Base-by-base conservation (phyloP, 176 grass and related monocot genomes). In the Cenchrus fungigraminus region DNA sequence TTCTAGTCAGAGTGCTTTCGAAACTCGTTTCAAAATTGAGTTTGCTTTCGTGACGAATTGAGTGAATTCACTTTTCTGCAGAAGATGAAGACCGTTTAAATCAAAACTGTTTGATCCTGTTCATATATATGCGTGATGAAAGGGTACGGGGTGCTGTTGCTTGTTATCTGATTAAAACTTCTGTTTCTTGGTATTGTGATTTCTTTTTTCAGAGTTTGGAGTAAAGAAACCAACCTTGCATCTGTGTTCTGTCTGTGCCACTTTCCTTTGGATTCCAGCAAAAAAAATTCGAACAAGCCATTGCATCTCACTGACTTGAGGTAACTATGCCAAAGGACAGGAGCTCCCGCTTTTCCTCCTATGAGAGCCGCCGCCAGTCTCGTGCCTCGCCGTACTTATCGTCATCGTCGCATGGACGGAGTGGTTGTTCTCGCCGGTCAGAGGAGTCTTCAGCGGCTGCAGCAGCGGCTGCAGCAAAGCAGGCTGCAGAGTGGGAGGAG, bases 301-400 rank as follows among this genome's bases (percentile, higher is more conserved):
- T 78, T 73, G 43, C 63, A 87, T 86, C 54, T 80, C 51, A 88
- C 77, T 88, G 81, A 90, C 80, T 76, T 58, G 58, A 73, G 78
- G 71, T 82, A 78, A 90, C 76, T 84, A 95, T 95, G 93, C 93
- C 93, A 5, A 95, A 95, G 86, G 88, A 90, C 76, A 95, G 86
- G 90, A 90, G 88, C 83, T 65, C 83, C 60, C 93, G 80, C 3
- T 68, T 86, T 19, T 37, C 55, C 9, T 72, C 92, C 4, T 79
- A 58, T 1, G 89, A 89, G 61, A 59, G 12, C 37, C 72, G 79
- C 15, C 20, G 57, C 5, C 83, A 76, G 25, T 73, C 83, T 71
- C 72, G 77, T 12, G 72, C 46, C 16, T 95, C 79, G 0, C 88
- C 92, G 0, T 94, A 84, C 86, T 47, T 58, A 3, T 69, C 10